Percentiles rank a stretch among this genome's conserved stretches.
phyloP scores from a whole-genome alignment of 1,284 basidiomycete genomes.

The Heterobasidion parviporum region DNA sequence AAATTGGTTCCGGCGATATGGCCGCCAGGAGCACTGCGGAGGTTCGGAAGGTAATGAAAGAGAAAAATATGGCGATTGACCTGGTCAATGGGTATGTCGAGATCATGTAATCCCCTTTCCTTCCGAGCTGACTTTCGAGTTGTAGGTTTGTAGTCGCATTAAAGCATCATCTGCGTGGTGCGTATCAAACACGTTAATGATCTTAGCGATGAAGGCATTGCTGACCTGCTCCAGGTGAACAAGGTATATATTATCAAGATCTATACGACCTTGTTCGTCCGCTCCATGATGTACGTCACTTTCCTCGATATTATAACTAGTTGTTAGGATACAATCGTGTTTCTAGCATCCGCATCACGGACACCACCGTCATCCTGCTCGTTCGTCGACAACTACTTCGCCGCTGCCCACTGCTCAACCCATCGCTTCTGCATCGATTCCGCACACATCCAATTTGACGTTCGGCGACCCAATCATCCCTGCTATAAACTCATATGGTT shows the following conservation, averaged over 20 bases:
- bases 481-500: constrained; percentile 41
- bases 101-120: no score
- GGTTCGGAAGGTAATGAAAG: constrained; percentile 42
- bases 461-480: constrained; percentile 27
- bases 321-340: no score
- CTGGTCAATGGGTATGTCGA: constrained; percentile 41
- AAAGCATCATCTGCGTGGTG: constrained; percentile 60
- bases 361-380: constrained; percentile 1
- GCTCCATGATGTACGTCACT: constrained; percentile 23
- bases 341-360: constrained; percentile 9
- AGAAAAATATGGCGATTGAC: constrained; percentile 53
- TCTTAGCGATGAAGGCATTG: no score
- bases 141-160: constrained; percentile 45
- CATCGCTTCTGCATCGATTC: no score
- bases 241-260: constrained; percentile 53
- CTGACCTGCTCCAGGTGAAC: constrained; percentile 20
- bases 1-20: constrained; percentile 17
- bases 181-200: no score
- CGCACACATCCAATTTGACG: neutral
- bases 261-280: constrained; percentile 41
- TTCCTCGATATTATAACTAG: no score
- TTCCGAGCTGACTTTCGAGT: no score
- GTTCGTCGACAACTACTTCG: no score
- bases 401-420: no score
- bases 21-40: constrained; percentile 21